Percentiles rank a stretch among this genome's conserved stretches.
phyloP scores from a whole-genome alignment of 768 basidiomycete species.

The Agrocybe pediades region DNA sequence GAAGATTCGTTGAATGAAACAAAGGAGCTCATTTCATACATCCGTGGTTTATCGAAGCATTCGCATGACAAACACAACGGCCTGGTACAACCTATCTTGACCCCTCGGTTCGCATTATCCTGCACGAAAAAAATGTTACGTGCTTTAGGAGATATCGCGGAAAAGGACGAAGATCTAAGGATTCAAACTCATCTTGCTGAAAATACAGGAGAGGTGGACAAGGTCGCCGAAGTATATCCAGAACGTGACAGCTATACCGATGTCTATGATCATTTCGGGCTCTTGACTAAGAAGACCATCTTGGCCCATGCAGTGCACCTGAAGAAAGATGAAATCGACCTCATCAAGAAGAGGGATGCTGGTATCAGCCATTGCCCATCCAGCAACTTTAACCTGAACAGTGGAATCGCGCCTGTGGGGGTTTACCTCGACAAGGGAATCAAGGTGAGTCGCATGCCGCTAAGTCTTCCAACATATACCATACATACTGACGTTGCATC shows the following conservation, averaged over 20 bases:
- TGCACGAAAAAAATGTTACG: conserved; percentile 74
- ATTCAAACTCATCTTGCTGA: conserved; percentile 96
- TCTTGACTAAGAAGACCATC: conserved; percentile 80
- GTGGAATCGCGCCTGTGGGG: conserved; percentile 82
- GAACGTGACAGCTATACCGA: conserved; percentile 61
- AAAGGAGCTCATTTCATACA: conserved; percentile 63
- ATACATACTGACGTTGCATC: neutral
- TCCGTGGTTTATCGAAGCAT: conserved; percentile 50
- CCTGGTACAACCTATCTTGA: conserved; percentile 87
- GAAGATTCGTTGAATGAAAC: conserved; percentile 65
- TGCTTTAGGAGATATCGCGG: conserved; percentile 62
- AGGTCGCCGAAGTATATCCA: neutral
- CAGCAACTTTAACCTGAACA: conserved; percentile 89
- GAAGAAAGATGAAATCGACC: conserved; percentile 66
- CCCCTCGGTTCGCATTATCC: conserved; percentile 93
- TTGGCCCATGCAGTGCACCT: conserved; percentile 89
- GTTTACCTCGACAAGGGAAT: conserved; percentile 80
- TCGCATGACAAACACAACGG: conserved; percentile 33
- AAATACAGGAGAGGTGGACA: conserved; percentile 66
- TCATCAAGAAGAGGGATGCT: conserved; percentile 64
- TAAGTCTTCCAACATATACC: neutral
- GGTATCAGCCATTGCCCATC: conserved; percentile 94
- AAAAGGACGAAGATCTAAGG: conserved; percentile 56
- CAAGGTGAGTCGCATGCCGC: conserved; percentile 54
- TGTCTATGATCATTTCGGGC: conserved; percentile 78